phyloP scores from a whole-genome alignment of 306 rosid genomes.

The Rubus parviflorus region DNA sequence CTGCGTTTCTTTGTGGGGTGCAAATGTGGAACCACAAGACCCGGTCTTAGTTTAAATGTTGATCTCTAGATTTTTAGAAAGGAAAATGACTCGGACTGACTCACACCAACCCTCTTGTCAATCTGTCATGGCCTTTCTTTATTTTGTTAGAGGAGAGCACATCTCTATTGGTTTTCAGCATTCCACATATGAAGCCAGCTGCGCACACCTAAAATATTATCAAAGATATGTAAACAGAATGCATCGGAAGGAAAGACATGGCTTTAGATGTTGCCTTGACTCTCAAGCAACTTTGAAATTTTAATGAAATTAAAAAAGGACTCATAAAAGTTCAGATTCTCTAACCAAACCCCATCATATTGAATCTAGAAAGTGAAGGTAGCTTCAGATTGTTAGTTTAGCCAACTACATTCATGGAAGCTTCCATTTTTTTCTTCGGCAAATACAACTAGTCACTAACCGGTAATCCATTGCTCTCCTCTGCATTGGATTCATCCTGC shows the following conservation, averaged over 20 bases:
- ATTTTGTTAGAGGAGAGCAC: constrained; percentile 31
- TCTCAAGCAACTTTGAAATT: neutral
- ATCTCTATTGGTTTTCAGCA: constrained; percentile 14
- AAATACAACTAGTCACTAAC: neutral
- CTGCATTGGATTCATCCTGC: neutral
- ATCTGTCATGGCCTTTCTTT: constrained; percentile 12
- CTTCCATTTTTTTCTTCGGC: neutral
- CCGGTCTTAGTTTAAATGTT: constrained; percentile 39
- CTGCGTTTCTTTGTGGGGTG: constrained; percentile 21
- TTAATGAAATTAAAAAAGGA: neutral
- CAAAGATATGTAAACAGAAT: neutral
- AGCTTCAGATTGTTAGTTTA: neutral
- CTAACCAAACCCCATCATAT: neutral
- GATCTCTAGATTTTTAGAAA: constrained; percentile 60
- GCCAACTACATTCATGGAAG: neutral
- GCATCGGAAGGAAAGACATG: neutral
- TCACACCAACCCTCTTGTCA: neutral
- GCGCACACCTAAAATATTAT: neutral
- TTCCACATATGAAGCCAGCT: constrained; percentile 17
- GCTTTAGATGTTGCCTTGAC: neutral
- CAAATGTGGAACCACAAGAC: constrained; percentile 45
- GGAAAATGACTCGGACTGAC: constrained; percentile 4
- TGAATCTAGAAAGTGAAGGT: neutral
- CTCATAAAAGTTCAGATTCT: neutral
- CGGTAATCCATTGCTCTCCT: neutral